Evolutionary conservation across 495 filamentous ascomycete genomes (phyloP), one percentile per base, ranked within the genome.

Genomic region (Penicillium taxi): DNA sequence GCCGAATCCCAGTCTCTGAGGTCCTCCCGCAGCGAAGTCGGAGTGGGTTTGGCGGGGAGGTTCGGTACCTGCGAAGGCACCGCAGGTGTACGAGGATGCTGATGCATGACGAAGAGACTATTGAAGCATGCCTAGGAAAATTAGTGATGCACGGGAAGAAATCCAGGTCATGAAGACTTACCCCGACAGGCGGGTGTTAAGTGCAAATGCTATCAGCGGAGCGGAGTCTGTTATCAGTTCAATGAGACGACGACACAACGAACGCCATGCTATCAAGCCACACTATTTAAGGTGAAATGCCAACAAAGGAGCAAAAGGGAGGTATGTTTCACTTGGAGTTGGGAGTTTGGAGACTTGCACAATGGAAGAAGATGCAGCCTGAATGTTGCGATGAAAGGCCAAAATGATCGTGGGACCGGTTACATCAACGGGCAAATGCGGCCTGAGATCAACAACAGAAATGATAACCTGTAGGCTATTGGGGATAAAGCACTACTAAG

Each of bases 61-160:
- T 77, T 78, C 35, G 79, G 77, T 42, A 81, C 80, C 35, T 77
- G 62, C 36, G 75, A 70, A 6, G 45, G 40, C 27, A 41, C 39
- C 45, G 73, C 67, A 43, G 81, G 75, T 33, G 80, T 75, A 50
- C 86, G 77, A 45, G 83, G 80, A 64, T 83, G 80, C 64, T 90
- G 86, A 76, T 91, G 85, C 86, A 93, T 93, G 41, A 18, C 30
- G n/a, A 19, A 27, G 20, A n/a, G 35, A 39, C 12, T n/a, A n/a
- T n/a, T n/a, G n/a, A n/a, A n/a, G n/a, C n/a, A n/a, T n/a, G n/a
- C n/a, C n/a, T n/a, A n/a, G n/a, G n/a, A n/a, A n/a, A n/a, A n/a
- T 33, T 19, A 33, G 31, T 33, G 6, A 20, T 12, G 4, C 16
- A 6, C 5, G 8, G 11, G 6, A 18, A 17, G 1, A 25, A n/a